A percentile compares a stretch with the other conserved stretches of the same genome.
Conservation (phyloP, 2,329 filamentous ascomycete genomes). For the Microsporum audouinii region DNA sequence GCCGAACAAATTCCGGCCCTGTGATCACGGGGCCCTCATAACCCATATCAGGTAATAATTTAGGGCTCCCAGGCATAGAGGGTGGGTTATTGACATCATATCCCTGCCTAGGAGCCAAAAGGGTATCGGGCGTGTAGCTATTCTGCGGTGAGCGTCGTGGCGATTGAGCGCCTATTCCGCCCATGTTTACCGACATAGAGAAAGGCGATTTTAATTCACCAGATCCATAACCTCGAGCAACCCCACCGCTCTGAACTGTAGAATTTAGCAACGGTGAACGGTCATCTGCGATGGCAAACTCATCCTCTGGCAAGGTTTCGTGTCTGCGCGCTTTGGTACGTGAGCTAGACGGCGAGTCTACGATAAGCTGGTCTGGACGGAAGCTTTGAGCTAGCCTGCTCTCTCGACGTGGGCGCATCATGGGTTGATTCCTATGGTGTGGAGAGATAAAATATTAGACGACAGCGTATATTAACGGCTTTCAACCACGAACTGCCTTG, state of each 20-base stretch:
- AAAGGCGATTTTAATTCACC: background rate
- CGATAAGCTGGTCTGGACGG: slow-evolving; percentile 20
- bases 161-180: background rate
- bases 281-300: background rate
- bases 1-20: slow-evolving; percentile 28
- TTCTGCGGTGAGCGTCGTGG: slow-evolving; percentile 7
- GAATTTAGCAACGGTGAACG: background rate
- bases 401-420: slow-evolving; percentile 53
- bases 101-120: slow-evolving; percentile 22
- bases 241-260: background rate
- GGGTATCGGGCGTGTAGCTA: slow-evolving; percentile 9
- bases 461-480: background rate
- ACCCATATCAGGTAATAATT: slow-evolving; percentile 40
- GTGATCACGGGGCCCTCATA: slow-evolving; percentile 45
- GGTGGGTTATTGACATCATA: slow-evolving; percentile 57
- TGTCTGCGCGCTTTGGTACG: background rate
- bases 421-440: slow-evolving; percentile 43
- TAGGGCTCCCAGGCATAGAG: slow-evolving; percentile 49
- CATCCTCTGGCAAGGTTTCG: background rate
- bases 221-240: slow-evolving; percentile 12
- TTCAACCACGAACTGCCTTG: background rate
- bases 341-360: slow-evolving; percentile 4
- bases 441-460: background rate
- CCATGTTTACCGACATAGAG: background rate
- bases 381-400: slow-evolving; percentile 33